Evolutionary conservation across 495 filamentous ascomycete species (phyloP), one percentile per base, ranked within the genome.

Genomic region (Aspergillus bertholletiae): DNA sequence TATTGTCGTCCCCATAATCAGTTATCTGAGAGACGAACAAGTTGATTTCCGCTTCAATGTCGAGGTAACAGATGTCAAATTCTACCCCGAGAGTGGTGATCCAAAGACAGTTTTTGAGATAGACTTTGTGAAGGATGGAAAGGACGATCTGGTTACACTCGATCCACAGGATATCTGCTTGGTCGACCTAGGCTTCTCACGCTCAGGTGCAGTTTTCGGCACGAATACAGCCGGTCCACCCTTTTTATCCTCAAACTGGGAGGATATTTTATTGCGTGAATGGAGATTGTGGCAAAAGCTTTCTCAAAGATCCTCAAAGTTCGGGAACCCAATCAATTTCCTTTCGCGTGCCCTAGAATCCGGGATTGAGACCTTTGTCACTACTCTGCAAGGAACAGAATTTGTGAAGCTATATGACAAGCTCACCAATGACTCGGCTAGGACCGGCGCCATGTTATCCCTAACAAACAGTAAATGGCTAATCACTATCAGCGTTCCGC

Each of bases 301-400:
- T 11, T 23, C 52, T 2, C 41, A 45, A n/a, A 18, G 4, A n/a
- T 23, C 46, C n/a, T 7, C 9, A 2, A 27, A 57, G 9, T 67
- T 71, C 18, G 70, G 70, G 15, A 58, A 68, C 27, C 66, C 70
- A 6, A 18, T 49, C 5, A 59, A 49, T 39, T 73, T 73, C 64
- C 60, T 48, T 49, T 53, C 61, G 7, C 49, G 57, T 13, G 40
- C 58, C 17, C 18, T 46, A 9, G 68, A 72, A 32, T 60, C 60
- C 9, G 58, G 56, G 20, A 59, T 67, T 59, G 58, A 63, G 22
- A 62, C 62, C 21, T 69, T 71, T 56, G 71, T 68, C 13, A 56
- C 68, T 9, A 73, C 68, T 1, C 55, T 69, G 27, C 60, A 58
- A 24, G 46, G 56, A 22, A 43, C 53, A 2, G 47, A 60, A 13